These are phyloP conservation scores for Guyanaporus albipodus DNA, from an alignment of 768 basidiomycete species.

Conservation along the genomic window DNA sequence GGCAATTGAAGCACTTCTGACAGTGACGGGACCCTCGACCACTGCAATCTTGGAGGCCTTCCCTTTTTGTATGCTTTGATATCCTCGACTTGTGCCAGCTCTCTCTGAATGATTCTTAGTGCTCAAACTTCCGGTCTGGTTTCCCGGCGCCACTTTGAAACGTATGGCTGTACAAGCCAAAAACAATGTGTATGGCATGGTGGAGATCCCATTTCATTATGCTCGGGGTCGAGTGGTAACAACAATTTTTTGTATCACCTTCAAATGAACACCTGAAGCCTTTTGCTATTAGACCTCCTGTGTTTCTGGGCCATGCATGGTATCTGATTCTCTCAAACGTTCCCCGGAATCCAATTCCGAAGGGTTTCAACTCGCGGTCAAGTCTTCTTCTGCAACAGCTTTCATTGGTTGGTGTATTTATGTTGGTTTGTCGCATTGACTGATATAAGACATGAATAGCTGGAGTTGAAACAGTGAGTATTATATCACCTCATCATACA, in stretches of 20 bases:
- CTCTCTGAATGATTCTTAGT: slow-evolving; percentile 22
- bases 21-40: slow-evolving; percentile 24
- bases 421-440: not conserved
- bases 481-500: not conserved
- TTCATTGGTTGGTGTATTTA: slow-evolving; percentile 26
- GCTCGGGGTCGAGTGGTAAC: slow-evolving; percentile 26
- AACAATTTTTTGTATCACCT: not conserved
- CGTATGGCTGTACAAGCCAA: slow-evolving; percentile 29
- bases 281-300: slow-evolving; percentile 13
- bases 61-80: slow-evolving; percentile 28
- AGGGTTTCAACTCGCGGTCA: slow-evolving; percentile 27
- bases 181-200: slow-evolving; percentile 27
- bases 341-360: slow-evolving; percentile 14
- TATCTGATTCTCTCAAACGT: slow-evolving; percentile 28
- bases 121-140: slow-evolving; percentile 31
- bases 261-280: not conserved
- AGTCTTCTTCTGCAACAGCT: slow-evolving; percentile 31
- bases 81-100: not conserved
- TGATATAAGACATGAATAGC: slow-evolving; percentile 16
- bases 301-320: slow-evolving; percentile 27
- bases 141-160: slow-evolving; percentile 34
- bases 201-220: slow-evolving; percentile 28
- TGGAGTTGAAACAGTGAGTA: slow-evolving; percentile 30
- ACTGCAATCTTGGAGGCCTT: slow-evolving; percentile 29
- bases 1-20: slow-evolving; percentile 25